Conservation (phyloP, 352 stramenopile genomes). For the Phytophthora foliorum region DNA sequence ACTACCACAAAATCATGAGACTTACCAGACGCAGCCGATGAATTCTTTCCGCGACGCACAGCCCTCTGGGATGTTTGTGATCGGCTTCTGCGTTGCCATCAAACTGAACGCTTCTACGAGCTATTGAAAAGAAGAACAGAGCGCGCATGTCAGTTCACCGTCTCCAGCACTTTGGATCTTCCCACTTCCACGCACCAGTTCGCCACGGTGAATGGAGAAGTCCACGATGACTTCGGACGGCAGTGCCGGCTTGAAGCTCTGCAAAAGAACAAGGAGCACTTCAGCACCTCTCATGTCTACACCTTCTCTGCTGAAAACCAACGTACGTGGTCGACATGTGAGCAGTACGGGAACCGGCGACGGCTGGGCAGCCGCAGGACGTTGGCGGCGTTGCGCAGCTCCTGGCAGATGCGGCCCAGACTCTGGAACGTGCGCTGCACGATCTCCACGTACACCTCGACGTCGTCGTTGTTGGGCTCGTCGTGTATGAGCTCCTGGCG, state of each 20-base stretch:
- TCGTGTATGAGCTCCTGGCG: constrained; percentile 51
- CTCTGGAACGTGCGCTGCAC: constrained; percentile 62
- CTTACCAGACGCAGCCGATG: constrained; percentile 81
- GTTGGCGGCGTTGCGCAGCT: constrained; percentile 76
- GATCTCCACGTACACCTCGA: constrained; percentile 67
- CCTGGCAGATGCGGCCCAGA: constrained; percentile 62
- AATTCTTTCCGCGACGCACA: constrained; percentile 86
- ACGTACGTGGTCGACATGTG: constrained; percentile 82
- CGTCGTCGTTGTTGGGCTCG: constrained; percentile 52
- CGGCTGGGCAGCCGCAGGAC: constrained; percentile 79
- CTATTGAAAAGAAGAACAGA: constrained; percentile 37
- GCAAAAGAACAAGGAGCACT: background rate
- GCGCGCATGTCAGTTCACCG: background rate
- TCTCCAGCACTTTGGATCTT: background rate
- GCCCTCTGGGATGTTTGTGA: constrained; percentile 63
- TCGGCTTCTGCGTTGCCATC: constrained; percentile 59
- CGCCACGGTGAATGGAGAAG: constrained; percentile 84
- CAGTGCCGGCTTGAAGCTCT: constrained; percentile 74
- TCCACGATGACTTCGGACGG: constrained; percentile 83
- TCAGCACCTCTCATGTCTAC: background rate
- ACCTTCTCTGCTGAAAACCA: background rate
- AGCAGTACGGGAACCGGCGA: constrained; percentile 84
- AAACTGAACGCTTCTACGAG: constrained; percentile 82
- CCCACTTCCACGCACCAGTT: constrained; percentile 55
- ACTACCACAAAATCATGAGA: background rate